Base-by-base conservation (phyloP, 2,329 filamentous ascomycete species). In the Fusarium verticillioides region DNA sequence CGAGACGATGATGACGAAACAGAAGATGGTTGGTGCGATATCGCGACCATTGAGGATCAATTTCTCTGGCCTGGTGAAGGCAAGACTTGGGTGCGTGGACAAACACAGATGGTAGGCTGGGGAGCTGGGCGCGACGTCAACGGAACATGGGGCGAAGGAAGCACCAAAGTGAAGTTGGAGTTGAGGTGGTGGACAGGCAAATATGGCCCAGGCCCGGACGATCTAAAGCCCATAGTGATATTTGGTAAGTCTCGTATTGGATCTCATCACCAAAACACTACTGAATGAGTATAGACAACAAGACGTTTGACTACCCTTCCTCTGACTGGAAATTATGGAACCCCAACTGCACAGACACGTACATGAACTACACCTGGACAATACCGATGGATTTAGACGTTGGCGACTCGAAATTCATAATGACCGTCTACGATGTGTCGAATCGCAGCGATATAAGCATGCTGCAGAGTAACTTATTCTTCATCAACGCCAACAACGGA, bases 61-160 rank as follows among this genome's bases (percentile, higher is more conserved):
- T 58, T 66, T 8, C 18, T 65, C 9, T 58, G 40, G 18, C 63
- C 63, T 19, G 15, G 8, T 13, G 49, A 66, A n/a, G 63, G 60
- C 1, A 63, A 47, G 11, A 58, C 36, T 3, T 66, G 63, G 63
- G 34, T 34, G 5, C 18, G n/a, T 4, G 63, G 63, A 28, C 42
- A 66, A 26, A 66, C 60, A 5, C 32, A 42, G 13, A 23, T n/a
- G 16, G 26, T 66, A 13, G 36, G 49, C 4, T 66, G 63, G 63
- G 56, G 49, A 32, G 63, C 60, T 1, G 60, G 63, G 13, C 11
- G 34, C 5, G 23, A 43, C 6, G 26, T 58, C n/a, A 28, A 58
- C 9, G 42, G 44, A n/a, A 42, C 49, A 52, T 36, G 49, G 49
- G 32, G n/a, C 3, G n/a, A 42, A 5, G 60, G 40, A 3, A 65